Conservation (phyloP, 2,329 filamentous ascomycete species). For the Didymella exigua region DNA sequence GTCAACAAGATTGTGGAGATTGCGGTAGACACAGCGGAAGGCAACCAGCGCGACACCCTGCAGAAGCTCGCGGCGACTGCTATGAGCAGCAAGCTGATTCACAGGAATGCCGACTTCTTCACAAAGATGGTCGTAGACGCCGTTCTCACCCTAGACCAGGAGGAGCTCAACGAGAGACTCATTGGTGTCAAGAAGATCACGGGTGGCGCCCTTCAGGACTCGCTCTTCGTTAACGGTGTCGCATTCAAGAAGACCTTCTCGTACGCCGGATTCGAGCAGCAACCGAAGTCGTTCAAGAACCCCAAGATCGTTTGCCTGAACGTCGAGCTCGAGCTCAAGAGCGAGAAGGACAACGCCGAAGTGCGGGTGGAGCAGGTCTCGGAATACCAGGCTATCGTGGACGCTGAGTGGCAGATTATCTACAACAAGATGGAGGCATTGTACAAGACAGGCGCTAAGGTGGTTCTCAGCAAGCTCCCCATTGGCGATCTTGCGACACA, state of each 20-base stretch:
- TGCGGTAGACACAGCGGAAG: conserved; percentile 81
- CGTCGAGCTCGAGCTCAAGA: conserved; percentile 97
- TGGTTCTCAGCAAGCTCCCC: conserved; percentile 94
- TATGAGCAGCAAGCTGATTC: conserved; percentile 99
- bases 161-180: conserved; percentile 95
- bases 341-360: conserved; percentile 98
- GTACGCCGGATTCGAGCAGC: conserved; percentile 98
- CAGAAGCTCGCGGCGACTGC: conserved; percentile 89
- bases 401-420: conserved; percentile 99
- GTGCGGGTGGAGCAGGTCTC: conserved; percentile 97
- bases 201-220: conserved; percentile 93
- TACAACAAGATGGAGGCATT: conserved; percentile 98
- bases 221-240: conserved; percentile 95
- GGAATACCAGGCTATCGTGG: conserved; percentile 98
- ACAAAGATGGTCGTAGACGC: conserved; percentile 98
- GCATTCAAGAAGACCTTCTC: conserved; percentile 99
- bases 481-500: conserved; percentile 98
- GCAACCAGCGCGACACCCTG: conserved; percentile 84
- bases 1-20: conserved; percentile 99
- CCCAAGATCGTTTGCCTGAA: conserved; percentile 98
- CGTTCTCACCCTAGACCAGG: conserved; percentile 91
- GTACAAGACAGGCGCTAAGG: conserved; percentile 92
- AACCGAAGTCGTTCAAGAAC: conserved; percentile 92
- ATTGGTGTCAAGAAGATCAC: conserved; percentile 99
- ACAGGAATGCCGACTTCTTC: conserved; percentile 95